These are phyloP conservation scores for Diaporthe batatas DNA, from an alignment of 2,329 filamentous ascomycete species.

Conservation along the genomic window DNA sequence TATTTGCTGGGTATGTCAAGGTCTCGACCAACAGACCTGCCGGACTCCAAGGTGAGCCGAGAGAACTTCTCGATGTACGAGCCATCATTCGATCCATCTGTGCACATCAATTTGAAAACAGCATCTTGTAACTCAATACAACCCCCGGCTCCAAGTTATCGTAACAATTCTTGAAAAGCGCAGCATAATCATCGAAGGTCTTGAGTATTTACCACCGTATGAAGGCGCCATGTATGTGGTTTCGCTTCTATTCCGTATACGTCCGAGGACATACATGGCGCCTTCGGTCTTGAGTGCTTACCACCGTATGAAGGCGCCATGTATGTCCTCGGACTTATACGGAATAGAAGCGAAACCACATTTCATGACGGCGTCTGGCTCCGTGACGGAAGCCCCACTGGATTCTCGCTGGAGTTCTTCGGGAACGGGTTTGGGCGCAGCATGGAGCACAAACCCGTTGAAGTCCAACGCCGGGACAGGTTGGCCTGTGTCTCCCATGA, in stretches of 20 bases:
- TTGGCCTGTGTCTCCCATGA: background rate
- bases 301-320: no score
- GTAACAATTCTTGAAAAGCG: constrained; percentile 65
- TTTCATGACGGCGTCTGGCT: constrained; percentile 37
- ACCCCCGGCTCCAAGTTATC: constrained; percentile 56
- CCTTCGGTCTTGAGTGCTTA: no score
- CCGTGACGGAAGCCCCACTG: constrained; percentile 36
- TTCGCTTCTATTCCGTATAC: no score
- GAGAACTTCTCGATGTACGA: constrained; percentile 27
- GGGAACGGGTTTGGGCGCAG: constrained; percentile 29
- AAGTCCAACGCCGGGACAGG: constrained; percentile 21
- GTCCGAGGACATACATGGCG: no score
- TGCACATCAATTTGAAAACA: constrained; percentile 30
- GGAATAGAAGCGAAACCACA: no score
- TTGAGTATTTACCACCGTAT: no score
- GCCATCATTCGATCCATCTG: constrained; percentile 17
- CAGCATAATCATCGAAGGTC: constrained; percentile 58
- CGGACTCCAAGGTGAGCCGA: constrained; percentile 9
- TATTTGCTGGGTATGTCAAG: constrained; percentile 31
- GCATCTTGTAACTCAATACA: constrained; percentile 53
- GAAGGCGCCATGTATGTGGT: no score
- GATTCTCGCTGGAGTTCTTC: constrained; percentile 39
- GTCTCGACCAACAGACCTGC: constrained; percentile 12
- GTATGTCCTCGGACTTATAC: no score
- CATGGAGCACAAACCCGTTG: constrained; percentile 39